Base-by-base conservation (phyloP, 176 grass and related monocot species). In the Musa schizocarpa region DNA sequence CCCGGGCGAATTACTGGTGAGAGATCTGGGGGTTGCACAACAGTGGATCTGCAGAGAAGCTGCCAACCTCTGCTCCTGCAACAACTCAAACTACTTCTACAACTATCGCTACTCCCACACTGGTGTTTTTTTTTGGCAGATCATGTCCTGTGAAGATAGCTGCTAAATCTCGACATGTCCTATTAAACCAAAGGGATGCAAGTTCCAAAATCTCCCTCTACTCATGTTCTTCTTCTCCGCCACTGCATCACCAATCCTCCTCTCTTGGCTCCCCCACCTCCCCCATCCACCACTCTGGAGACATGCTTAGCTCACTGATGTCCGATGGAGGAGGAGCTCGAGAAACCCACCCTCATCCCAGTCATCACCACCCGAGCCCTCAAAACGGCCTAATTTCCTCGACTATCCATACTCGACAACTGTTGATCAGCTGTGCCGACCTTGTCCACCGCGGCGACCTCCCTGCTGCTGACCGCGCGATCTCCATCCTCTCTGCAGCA, bases 141-240 rank as follows among this genome's bases (percentile, higher is more conserved):
- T 92, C 82, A 88, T 92, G 92, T 90, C 85, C 89, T 92, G 83
- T 92, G 85, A 92, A 82, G 81, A 87, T 89, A 88, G 92, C 85
- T 87, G 74, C 92, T 81, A 73, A 78, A 83, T 79, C 68, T 52
- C 73, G 83, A 86, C 83, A 84, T 84, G 83, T 78, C 88, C 24
- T 69, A 17, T 69, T 69, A 69, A 69, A 69, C 13, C 27, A 14
- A 50, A 16, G 66, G 66, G 27, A 69, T 69, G 25, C 66, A 69
- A 19, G 48, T 14, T 27, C 29, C 14, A 7, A 24, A 69, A 76
- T 82, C 78, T 55, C 67, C 76, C 66, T 61, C 19, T 53, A 21
- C 17, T 34, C 74, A 43, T 43, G 34, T 43, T 78, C 84, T 69
- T 76, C 48, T 78, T 67, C 77, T 70, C 87, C 71, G 49, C 34